Conservation (phyloP, 2,329 filamentous ascomycete species). For the Trichoderma sp. region DNA sequence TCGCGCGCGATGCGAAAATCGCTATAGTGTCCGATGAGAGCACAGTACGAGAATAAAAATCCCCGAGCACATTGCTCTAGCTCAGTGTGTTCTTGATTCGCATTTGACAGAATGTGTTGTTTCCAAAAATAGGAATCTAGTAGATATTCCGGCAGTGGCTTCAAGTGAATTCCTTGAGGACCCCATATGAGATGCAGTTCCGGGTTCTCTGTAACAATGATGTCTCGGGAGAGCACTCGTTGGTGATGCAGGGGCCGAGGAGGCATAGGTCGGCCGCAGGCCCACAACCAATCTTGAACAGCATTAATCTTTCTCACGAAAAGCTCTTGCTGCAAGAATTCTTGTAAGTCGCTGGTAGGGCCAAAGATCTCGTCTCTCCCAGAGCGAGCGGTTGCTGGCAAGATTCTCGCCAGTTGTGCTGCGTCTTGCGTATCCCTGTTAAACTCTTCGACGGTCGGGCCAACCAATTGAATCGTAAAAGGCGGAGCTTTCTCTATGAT, state of each 20-base stretch:
- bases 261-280: conserved; percentile 38
- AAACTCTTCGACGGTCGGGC: neutral
- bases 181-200: conserved; percentile 45
- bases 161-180: conserved; percentile 40
- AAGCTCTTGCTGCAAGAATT: conserved; percentile 35
- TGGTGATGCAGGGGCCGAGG: conserved; percentile 43
- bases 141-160: conserved; percentile 44
- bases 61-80: conserved; percentile 33
- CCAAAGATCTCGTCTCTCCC: conserved; percentile 32
- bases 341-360: conserved; percentile 23
- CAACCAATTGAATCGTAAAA: neutral
- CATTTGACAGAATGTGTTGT: conserved; percentile 28
- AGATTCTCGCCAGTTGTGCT: conserved; percentile 25
- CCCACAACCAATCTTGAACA: conserved; percentile 35
- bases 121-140: conserved; percentile 41
- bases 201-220: conserved; percentile 40
- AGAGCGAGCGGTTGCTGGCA: conserved; percentile 36
- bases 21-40: conserved; percentile 41
- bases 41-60: conserved; percentile 43
- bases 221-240: conserved; percentile 34
- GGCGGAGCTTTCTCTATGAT: neutral
- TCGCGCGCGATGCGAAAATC: conserved; percentile 41
- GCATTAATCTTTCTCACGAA: conserved; percentile 34
- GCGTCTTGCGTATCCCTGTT: neutral
- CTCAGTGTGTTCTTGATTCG: neutral